These are phyloP conservation scores for Alternaria brassicae DNA, from an alignment of 2,329 filamentous ascomycete species.

Conservation along the genomic window DNA sequence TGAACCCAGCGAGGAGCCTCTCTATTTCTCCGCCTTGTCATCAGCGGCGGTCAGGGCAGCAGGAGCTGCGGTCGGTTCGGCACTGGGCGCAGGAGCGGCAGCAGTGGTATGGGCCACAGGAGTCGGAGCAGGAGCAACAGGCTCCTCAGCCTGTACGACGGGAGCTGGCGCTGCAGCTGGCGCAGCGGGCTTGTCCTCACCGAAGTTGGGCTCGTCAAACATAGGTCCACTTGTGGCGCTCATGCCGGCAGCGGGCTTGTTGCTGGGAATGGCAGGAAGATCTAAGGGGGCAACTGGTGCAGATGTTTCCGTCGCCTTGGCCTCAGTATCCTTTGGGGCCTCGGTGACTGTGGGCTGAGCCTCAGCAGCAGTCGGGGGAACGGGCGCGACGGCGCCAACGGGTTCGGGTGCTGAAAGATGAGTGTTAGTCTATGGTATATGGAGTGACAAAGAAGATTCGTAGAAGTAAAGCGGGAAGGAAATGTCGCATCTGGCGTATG, in stretches of 20 bases:
- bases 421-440: constrained; percentile 35
- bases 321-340: constrained; percentile 26
- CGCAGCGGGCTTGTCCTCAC: constrained; percentile 23
- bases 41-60: constrained; percentile 1
- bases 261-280: constrained; percentile 34
- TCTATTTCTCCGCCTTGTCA: constrained; percentile 12
- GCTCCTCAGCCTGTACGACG: constrained; percentile 1
- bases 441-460: constrained; percentile 12
- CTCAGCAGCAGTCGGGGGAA: constrained; percentile 37
- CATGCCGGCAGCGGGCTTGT: constrained; percentile 47
- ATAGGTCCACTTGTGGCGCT: constrained; percentile 50
- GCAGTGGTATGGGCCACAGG: background rate
- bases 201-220: constrained; percentile 42
- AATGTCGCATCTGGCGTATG: constrained; percentile 5
- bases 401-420: constrained; percentile 41
- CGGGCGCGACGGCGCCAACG: constrained; percentile 39
- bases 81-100: background rate
- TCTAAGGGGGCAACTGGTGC: constrained; percentile 27
- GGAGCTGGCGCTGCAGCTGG: constrained; percentile 23
- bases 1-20: background rate
- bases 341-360: constrained; percentile 32
- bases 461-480: background rate
- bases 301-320: constrained; percentile 20
- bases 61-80: background rate
- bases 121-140: constrained; percentile 4